Conservation (phyloP, 164 flowering plant species). For the Buxus sempervirens region DNA sequence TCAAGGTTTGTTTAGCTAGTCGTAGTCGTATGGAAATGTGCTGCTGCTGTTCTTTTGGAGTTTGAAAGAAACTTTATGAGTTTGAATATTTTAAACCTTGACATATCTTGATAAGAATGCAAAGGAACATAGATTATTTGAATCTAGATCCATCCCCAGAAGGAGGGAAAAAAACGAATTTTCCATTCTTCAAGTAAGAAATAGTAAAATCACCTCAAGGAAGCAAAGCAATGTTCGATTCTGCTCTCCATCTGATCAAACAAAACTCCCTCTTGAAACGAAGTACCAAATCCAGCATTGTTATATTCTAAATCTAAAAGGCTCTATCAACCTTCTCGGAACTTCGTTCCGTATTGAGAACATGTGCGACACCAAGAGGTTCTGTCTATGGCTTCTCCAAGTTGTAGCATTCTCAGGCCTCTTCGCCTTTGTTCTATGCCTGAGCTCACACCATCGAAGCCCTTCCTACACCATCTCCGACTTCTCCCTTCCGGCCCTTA, state of each 20-base stretch:
- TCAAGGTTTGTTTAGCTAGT: no score
- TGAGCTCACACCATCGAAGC: slow-evolving; percentile 13
- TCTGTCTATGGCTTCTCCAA: slow-evolving; percentile 22
- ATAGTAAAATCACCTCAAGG: neutral
- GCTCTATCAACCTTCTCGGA: neutral
- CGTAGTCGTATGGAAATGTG: no score
- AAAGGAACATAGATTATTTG: no score
- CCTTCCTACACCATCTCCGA: slow-evolving; percentile 20
- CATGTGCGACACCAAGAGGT: slow-evolving; percentile 21
- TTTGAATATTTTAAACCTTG: no score
- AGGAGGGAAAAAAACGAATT: no score
- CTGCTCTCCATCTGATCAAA: neutral
- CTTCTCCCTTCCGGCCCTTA: slow-evolving; percentile 17
- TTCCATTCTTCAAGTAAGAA: no score
- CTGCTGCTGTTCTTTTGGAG: no score
- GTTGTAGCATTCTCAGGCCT: slow-evolving; percentile 10
- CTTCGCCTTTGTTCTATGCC: slow-evolving; percentile 21
- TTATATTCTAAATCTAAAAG: no score
- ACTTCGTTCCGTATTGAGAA: neutral
- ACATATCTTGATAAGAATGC: no score
- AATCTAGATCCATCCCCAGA: no score
- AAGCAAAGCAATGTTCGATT: neutral
- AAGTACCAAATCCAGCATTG: no score
- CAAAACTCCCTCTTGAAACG: neutral
- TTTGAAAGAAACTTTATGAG: no score